Conservation (phyloP, 208 protist species). For the Balamuthia mandrillaris region DNA sequence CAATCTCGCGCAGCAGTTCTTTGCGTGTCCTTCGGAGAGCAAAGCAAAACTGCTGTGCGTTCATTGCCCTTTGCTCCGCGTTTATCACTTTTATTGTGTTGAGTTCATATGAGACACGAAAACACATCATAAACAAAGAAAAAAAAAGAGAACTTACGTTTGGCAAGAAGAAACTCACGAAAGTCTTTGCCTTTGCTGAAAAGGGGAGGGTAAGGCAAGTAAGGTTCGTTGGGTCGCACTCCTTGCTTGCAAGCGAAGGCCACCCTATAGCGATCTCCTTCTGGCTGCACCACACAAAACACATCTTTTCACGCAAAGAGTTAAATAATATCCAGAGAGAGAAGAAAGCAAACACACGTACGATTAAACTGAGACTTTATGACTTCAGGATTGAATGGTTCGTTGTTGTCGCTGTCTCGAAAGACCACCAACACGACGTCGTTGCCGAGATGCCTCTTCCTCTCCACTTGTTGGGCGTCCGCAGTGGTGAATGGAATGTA, state of each 20-base stretch:
- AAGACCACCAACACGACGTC: conserved; percentile 63
- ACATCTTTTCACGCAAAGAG: conserved; percentile 21
- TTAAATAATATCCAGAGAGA: background rate
- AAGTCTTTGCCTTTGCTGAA: conserved; percentile 34
- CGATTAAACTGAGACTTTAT: conserved; percentile 61
- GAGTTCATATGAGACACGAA: background rate
- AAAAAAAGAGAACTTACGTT: conserved; percentile 3
- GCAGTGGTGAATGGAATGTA: background rate
- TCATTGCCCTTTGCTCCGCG: background rate
- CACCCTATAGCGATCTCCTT: background rate
- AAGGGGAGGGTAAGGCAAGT: conserved; percentile 24
- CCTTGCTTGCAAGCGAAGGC: background rate
- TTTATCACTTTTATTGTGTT: background rate
- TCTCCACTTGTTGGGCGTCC: conserved; percentile 55
- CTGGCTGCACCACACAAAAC: conserved; percentile 43
- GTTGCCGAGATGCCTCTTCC: conserved; percentile 60
- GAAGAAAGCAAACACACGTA: conserved; percentile 5
- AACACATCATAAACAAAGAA: background rate
- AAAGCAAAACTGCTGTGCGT: background rate
- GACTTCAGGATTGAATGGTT: conserved; percentile 38
- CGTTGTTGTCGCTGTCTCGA: conserved; percentile 39
- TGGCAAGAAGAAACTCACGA: conserved; percentile 39
- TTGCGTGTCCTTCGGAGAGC: background rate
- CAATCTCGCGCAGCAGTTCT: background rate
- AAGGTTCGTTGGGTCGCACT: conserved; percentile 26